A percentile compares a stretch with the other conserved stretches of the same genome.
Conservation (phyloP, 2,329 filamentous ascomycete genomes). For the Fusarium decemcellulare region DNA sequence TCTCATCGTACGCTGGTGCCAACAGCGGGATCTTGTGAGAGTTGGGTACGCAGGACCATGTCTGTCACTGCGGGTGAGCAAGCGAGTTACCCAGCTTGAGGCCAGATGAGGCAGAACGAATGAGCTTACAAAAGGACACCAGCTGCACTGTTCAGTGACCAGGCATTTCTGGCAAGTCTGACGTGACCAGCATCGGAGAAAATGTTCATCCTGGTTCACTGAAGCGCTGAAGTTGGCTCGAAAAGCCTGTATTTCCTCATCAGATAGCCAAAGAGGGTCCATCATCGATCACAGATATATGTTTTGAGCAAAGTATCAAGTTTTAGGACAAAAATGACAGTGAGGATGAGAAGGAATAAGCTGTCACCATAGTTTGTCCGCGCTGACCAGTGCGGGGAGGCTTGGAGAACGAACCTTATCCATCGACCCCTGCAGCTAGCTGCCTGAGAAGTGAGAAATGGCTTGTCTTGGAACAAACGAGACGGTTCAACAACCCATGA, state of each 20-base stretch:
- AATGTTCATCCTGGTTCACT: conserved; percentile 54
- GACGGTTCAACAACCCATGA: not conserved
- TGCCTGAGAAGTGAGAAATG: no score
- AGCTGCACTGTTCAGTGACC: conserved; percentile 59
- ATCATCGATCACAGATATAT: conserved; percentile 12
- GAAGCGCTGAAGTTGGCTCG: conserved; percentile 51
- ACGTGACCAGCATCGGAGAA: conserved; percentile 65
- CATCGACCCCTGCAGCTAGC: conserved; percentile 20
- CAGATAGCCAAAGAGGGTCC: conserved; percentile 19
- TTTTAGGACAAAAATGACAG: not conserved
- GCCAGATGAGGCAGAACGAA: not conserved
- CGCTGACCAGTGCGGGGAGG: conserved; percentile 30
- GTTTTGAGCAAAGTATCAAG: not conserved
- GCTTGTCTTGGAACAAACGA: not conserved
- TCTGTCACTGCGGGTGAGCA: conserved; percentile 52
- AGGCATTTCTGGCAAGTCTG: conserved; percentile 66
- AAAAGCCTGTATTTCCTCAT: conserved; percentile 24
- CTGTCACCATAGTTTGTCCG: conserved; percentile 11
- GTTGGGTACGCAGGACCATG: conserved; percentile 69
- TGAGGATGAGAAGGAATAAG: not conserved
- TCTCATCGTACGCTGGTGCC: conserved; percentile 64
- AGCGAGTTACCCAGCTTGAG: not conserved
- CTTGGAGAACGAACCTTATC: conserved; percentile 9
- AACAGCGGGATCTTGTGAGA: conserved; percentile 60
- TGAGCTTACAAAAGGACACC: conserved; percentile 66